Evolutionary conservation across 352 stramenopile species (phyloP).

Genomic region (Phytophthora fragariae): DNA sequence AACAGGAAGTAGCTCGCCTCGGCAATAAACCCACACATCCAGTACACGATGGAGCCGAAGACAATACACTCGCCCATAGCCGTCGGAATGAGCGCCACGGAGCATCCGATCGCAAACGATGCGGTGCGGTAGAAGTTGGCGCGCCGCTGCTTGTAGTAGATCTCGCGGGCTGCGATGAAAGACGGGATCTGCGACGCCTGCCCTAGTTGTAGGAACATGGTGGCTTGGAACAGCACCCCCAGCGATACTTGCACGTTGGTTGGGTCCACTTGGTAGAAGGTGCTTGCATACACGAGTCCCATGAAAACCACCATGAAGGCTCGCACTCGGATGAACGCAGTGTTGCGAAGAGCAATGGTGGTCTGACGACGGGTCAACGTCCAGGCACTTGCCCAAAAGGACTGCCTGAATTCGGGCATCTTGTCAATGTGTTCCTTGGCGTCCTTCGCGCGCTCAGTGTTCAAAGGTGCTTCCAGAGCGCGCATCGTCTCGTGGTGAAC

Average conservation of each 20-base stretch:
- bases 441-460: conserved; percentile 6
- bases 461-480: conserved; percentile 59
- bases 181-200: conserved; percentile 63
- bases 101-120: conserved; percentile 56
- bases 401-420: conserved; percentile 41
- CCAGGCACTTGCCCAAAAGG: conserved; percentile 61
- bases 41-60: conserved; percentile 83
- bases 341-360: conserved; percentile 44
- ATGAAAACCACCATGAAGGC: conserved; percentile 32
- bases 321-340: conserved; percentile 27
- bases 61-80: conserved; percentile 54
- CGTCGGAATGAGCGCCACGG: conserved; percentile 30
- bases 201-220: conserved; percentile 69
- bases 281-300: conserved; percentile 30
- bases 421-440: conserved; percentile 54
- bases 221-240: conserved; percentile 68
- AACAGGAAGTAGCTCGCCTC: conserved; percentile 21
- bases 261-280: conserved; percentile 37
- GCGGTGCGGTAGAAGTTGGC: conserved; percentile 68
- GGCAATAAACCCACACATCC: conserved; percentile 68
- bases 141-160: conserved; percentile 80
- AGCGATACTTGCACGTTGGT: conserved; percentile 40
- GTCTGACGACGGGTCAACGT: conserved; percentile 38
- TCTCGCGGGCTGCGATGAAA: conserved; percentile 55
- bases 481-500: conserved; percentile 45